A percentile compares a stretch with the other conserved stretches of the same genome.
Evolutionary conservation across 345 rosid species (phyloP).

Genomic region (Microcos paniculata): DNA sequence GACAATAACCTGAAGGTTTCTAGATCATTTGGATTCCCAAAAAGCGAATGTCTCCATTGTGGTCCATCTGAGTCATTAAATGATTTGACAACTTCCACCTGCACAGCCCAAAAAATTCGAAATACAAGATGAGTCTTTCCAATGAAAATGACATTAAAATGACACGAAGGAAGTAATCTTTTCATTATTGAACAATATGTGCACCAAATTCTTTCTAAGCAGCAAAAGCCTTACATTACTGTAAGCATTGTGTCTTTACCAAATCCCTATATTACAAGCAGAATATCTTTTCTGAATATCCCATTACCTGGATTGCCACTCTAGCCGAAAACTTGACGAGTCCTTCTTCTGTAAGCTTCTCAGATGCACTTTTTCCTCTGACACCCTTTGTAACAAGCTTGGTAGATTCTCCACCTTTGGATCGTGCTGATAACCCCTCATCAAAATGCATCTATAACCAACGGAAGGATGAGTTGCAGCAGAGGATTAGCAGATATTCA

Average conservation of each 20-base stretch:
- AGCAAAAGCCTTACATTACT: not conserved
- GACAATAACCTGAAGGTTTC: constrained; percentile 86
- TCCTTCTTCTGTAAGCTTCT: constrained; percentile 86
- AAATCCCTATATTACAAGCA: not conserved
- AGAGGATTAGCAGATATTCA: not conserved
- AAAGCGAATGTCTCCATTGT: constrained; percentile 90
- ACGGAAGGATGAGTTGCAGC: constrained; percentile 18
- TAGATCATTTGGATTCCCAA: constrained; percentile 93
- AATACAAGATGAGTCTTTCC: constrained; percentile 5
- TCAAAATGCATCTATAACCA: constrained; percentile 82
- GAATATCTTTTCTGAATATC: constrained; percentile 2
- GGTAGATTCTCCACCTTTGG: constrained; percentile 67
- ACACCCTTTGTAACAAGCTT: constrained; percentile 31
- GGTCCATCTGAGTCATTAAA: constrained; percentile 77
- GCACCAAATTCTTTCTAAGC: not conserved
- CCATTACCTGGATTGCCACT: constrained; percentile 79
- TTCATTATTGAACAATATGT: not conserved
- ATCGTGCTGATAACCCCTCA: constrained; percentile 81
- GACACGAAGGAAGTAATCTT: not conserved
- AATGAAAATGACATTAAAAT: not conserved
- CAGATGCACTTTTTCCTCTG: constrained; percentile 73
- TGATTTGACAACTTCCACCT: constrained; percentile 89
- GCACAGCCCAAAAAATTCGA: constrained; percentile 20
- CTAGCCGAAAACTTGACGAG: constrained; percentile 85
- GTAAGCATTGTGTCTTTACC: not conserved